A percentile compares a stretch with the other conserved stretches of the same genome.
Evolutionary conservation across 2,329 filamentous ascomycete species (phyloP).

Genomic region (Bimuria novae-zelandiae): DNA sequence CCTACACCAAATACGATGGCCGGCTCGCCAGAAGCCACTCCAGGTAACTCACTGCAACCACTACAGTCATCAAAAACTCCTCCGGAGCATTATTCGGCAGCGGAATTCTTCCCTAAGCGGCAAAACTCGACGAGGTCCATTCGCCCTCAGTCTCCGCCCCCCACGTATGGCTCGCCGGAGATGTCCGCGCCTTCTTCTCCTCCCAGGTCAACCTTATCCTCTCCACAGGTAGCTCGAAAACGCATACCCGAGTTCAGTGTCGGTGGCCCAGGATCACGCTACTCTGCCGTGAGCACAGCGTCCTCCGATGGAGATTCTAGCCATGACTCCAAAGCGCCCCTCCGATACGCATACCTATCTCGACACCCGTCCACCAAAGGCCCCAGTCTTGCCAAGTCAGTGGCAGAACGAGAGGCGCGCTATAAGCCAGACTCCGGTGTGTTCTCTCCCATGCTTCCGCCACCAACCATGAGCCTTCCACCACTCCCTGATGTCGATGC

Average conservation of each 20-base stretch:
- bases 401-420: conserved; percentile 13
- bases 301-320: conserved; percentile 67
- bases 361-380: conserved; percentile 3
- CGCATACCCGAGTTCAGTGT: conserved; percentile 35
- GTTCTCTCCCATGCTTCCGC: conserved; percentile 25
- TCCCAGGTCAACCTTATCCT: conserved; percentile 16
- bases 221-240: conserved; percentile 16
- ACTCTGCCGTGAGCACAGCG: conserved; percentile 85
- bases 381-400: conserved; percentile 1
- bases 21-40: conserved; percentile 11
- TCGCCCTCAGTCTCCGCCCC: conserved; percentile 12
- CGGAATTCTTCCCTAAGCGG: conserved; percentile 9
- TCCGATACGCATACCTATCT: conserved; percentile 17
- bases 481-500: conserved; percentile 4
- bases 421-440: conserved; percentile 18
- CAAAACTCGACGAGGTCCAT: conserved; percentile 12
- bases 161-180: conserved; percentile 9
- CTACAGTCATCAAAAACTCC: neutral
- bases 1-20: conserved; percentile 18
- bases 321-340: conserved; percentile 15
- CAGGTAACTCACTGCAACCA: neutral
- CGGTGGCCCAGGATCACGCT: conserved; percentile 80
- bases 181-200: conserved; percentile 14
- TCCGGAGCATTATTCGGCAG: conserved; percentile 1
- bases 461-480: conserved; percentile 28